These are phyloP conservation scores for Starmerella scarabaei DNA, from an alignment of 805 yeast species.

Conservation along the genomic window DNA sequence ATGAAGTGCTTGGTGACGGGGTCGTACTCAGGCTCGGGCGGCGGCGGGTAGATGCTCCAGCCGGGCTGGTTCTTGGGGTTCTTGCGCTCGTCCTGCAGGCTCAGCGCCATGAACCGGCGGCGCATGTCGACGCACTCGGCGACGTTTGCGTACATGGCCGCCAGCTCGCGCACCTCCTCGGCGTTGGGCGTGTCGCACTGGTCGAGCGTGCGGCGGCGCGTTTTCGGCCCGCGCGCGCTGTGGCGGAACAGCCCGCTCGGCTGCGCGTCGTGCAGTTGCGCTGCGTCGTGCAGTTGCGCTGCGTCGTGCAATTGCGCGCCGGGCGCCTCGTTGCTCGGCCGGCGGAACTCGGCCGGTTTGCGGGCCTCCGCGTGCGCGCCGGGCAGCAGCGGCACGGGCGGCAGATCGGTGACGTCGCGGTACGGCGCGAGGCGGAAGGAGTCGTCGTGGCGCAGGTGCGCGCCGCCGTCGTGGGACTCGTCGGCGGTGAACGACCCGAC, in stretches of 20 bases:
- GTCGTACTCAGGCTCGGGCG: slow-evolving; percentile 84
- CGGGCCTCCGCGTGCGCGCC: not conserved
- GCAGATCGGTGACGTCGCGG: slow-evolving; percentile 12
- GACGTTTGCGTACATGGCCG: slow-evolving; percentile 28
- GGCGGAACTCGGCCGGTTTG: not conserved
- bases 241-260: slow-evolving; percentile 6
- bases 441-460: not conserved
- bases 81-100: slow-evolving; percentile 57
- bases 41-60: slow-evolving; percentile 84
- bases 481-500: not conserved
- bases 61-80: slow-evolving; percentile 69
- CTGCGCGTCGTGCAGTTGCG: no score
- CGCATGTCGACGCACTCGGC: slow-evolving; percentile 54
- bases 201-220: slow-evolving; percentile 17
- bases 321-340: no score
- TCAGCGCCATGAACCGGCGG: slow-evolving; percentile 55
- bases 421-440: slow-evolving; percentile 4
- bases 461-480: not conserved
- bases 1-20: slow-evolving; percentile 40
- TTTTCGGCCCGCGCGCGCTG: slow-evolving; percentile 1
- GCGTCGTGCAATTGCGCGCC: no score
- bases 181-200: slow-evolving; percentile 25
- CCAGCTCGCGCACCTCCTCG: slow-evolving; percentile 26
- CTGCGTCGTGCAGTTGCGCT: no score
- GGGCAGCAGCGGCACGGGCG: slow-evolving; percentile 10